Conservation (phyloP, 2,329 filamentous ascomycete genomes). For the Macrophomina pseudophaseolina region DNA sequence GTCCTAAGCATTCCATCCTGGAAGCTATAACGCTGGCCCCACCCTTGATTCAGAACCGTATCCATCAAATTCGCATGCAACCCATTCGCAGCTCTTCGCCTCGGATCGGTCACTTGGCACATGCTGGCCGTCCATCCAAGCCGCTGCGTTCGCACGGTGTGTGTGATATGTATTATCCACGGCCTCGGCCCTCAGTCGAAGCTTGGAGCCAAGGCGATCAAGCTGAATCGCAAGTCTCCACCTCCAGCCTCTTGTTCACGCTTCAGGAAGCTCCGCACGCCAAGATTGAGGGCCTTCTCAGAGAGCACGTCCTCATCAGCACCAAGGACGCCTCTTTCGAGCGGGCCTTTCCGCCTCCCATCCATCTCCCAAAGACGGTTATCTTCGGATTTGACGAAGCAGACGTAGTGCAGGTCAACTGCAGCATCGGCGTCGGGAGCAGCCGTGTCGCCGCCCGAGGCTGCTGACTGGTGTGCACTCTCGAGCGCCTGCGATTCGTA, state of each 20-base stretch:
- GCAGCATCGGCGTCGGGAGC: slow-evolving; percentile 79
- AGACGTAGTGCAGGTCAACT: slow-evolving; percentile 95
- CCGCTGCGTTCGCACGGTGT: slow-evolving; percentile 11
- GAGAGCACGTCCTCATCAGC: slow-evolving; percentile 61
- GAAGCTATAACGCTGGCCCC: slow-evolving; percentile 19
- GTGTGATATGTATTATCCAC: background rate
- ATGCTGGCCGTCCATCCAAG: background rate
- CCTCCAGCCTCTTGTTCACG: slow-evolving; percentile 60
- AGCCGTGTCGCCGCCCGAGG: slow-evolving; percentile 75
- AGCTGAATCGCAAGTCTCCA: slow-evolving; percentile 67
- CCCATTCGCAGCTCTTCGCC: background rate
- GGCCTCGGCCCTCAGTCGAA: slow-evolving; percentile 53
- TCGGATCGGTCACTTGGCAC: slow-evolving; percentile 10
- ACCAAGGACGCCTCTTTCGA: slow-evolving; percentile 61
- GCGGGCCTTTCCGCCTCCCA: slow-evolving; percentile 72
- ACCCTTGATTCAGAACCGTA: slow-evolving; percentile 11
- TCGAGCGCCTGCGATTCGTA: slow-evolving; percentile 80
- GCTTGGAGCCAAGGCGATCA: slow-evolving; percentile 63
- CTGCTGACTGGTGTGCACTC: slow-evolving; percentile 77
- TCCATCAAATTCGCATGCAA: slow-evolving; percentile 5
- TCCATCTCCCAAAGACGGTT: slow-evolving; percentile 81
- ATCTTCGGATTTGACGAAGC: slow-evolving; percentile 79
- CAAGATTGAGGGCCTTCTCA: slow-evolving; percentile 73
- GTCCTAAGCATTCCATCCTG: slow-evolving; percentile 13
- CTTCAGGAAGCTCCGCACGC: slow-evolving; percentile 66